Evolutionary conservation across 1,284 basidiomycete species (phyloP).

Genomic region (Fomitopsis palustris): DNA sequence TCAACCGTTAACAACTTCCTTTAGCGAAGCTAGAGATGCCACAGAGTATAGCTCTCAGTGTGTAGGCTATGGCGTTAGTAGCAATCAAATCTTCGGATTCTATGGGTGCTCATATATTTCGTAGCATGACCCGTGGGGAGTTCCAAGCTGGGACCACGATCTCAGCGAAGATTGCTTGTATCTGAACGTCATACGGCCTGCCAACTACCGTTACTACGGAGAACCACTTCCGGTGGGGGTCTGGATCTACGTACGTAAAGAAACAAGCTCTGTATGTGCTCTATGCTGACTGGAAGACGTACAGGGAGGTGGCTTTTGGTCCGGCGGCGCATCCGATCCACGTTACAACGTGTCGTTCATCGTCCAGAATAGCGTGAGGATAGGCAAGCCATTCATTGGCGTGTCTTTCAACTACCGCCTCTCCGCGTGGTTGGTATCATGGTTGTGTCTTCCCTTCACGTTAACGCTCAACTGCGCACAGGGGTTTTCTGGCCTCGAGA

Average conservation of each 20-base stretch:
- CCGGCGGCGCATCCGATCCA: background rate
- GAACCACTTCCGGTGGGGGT: background rate
- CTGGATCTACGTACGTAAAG: background rate
- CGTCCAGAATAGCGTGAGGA: background rate
- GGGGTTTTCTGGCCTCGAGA: background rate
- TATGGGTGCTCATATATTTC: background rate
- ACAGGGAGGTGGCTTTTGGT: background rate
- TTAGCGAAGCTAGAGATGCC: background rate
- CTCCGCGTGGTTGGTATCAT: background rate
- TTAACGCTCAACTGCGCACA: background rate
- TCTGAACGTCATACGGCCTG: background rate
- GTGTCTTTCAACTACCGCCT: background rate
- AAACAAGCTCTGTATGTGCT: background rate
- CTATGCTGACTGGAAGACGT: background rate
- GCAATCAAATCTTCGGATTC: too few relatives aligned
- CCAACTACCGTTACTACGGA: background rate
- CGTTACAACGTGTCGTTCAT: background rate
- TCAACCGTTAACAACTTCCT: background rate
- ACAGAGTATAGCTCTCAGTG: background rate
- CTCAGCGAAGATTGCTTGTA: conserved; percentile 1
- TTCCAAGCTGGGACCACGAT: too few relatives aligned
- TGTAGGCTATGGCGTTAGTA: background rate
- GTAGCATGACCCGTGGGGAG: background rate
- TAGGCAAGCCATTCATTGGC: background rate
- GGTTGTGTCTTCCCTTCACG: too few relatives aligned